Evolutionary conservation across 305 asterid genomes (phyloP).

Genomic region (Fraxinus velutina): DNA sequence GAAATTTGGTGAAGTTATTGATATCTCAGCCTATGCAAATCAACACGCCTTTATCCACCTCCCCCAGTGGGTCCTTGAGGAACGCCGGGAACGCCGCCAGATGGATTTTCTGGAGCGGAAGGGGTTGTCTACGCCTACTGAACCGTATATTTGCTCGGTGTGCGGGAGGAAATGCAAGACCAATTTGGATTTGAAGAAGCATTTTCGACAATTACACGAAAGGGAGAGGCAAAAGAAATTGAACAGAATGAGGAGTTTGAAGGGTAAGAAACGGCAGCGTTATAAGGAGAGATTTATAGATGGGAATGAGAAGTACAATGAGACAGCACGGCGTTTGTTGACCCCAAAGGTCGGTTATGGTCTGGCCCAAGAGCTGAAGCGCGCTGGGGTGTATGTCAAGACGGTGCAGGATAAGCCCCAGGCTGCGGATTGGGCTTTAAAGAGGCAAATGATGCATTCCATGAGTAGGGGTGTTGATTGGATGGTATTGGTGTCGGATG

Average conservation of each 20-base stretch:
- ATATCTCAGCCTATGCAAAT: slow-evolving; percentile 81
- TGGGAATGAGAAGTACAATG: slow-evolving; percentile 75
- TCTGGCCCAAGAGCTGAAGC: slow-evolving; percentile 66
- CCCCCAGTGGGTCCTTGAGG: slow-evolving; percentile 79
- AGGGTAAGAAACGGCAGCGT: slow-evolving; percentile 82
- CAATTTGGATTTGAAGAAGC: slow-evolving; percentile 67
- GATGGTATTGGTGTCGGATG: slow-evolving; percentile 82
- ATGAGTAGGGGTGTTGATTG: slow-evolving; percentile 87
- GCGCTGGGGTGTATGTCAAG: slow-evolving; percentile 88
- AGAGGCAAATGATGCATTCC: slow-evolving; percentile 86
- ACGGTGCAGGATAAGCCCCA: slow-evolving; percentile 92
- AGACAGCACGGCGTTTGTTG: slow-evolving; percentile 63
- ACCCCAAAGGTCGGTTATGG: slow-evolving; percentile 77
- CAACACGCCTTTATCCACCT: slow-evolving; percentile 86
- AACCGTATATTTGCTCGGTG: slow-evolving; percentile 65
- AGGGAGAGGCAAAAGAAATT: slow-evolving; percentile 82
- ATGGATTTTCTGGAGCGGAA: slow-evolving; percentile 62
- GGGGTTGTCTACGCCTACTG: slow-evolving; percentile 39
- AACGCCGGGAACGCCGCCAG: slow-evolving; percentile 61
- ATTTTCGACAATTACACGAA: slow-evolving; percentile 72
- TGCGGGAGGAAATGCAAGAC: slow-evolving; percentile 80
- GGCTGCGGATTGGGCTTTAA: slow-evolving; percentile 94
- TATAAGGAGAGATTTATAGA: slow-evolving; percentile 67
- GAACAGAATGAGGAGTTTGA: slow-evolving; percentile 66
- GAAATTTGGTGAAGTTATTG: slow-evolving; percentile 69